Percentiles rank a stretch among this genome's conserved stretches.
phyloP scores from a whole-genome alignment of 1,284 basidiomycete genomes.

The Cutaneotrichosporon sp. region DNA sequence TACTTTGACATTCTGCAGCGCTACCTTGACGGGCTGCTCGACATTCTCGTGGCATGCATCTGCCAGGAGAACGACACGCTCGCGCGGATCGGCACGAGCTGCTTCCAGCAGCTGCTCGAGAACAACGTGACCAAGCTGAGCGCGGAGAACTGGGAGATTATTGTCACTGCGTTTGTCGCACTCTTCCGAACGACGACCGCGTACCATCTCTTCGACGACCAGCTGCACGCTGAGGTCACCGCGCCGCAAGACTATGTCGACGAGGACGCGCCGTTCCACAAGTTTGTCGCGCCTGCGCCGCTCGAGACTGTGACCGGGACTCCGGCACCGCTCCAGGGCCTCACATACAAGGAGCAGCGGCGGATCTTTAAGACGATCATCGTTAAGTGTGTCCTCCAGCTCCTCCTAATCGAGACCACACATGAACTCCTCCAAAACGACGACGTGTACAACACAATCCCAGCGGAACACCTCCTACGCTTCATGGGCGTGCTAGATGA shows the following conservation, averaged over 20 bases:
- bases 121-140: slow-evolving; percentile 89
- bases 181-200: slow-evolving; percentile 97
- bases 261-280: slow-evolving; percentile 53
- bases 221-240: slow-evolving; percentile 75
- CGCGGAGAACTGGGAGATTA: slow-evolving; percentile 81
- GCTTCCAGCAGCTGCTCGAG: slow-evolving; percentile 93
- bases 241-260: slow-evolving; percentile 58
- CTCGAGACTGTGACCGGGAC: slow-evolving; percentile 39
- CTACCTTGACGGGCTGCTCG: slow-evolving; percentile 85
- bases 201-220: slow-evolving; percentile 93
- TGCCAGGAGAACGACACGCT: slow-evolving; percentile 98
- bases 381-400: slow-evolving; percentile 97
- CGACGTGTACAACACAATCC: slow-evolving; percentile 89
- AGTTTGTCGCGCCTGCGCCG: slow-evolving; percentile 51
- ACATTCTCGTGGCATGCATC: slow-evolving; percentile 93
- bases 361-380: slow-evolving; percentile 98
- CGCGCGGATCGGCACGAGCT: slow-evolving; percentile 96
- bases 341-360: slow-evolving; percentile 64
- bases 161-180: slow-evolving; percentile 90
- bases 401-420: slow-evolving; percentile 95
- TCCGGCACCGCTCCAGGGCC: slow-evolving; percentile 30
- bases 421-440: slow-evolving; percentile 92
- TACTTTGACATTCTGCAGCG: slow-evolving; percentile 91
- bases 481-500: slow-evolving; percentile 94
- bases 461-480: slow-evolving; percentile 85